These are phyloP conservation scores for Phragmites australis DNA, from an alignment of 176 grass and related monocot genomes.

Conservation along the genomic window DNA sequence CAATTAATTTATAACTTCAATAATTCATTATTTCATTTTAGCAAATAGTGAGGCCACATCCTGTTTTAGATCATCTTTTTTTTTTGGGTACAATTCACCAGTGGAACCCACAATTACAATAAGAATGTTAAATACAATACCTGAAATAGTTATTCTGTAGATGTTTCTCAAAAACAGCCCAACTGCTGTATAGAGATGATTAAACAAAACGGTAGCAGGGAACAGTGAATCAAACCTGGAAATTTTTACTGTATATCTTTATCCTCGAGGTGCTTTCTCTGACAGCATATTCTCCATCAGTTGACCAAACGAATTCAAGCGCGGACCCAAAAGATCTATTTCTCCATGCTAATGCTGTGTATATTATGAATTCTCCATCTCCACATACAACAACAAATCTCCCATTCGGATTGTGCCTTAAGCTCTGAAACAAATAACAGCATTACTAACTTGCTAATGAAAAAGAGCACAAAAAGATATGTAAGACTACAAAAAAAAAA, in stretches of 20 bases:
- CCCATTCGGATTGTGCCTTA: slow-evolving; percentile 97
- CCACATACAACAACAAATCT: slow-evolving; percentile 99
- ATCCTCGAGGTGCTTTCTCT: slow-evolving; percentile 94
- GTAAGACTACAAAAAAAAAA: slow-evolving; percentile 16
- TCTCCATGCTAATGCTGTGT: slow-evolving; percentile 96
- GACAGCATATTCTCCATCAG: slow-evolving; percentile 93
- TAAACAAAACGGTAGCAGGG: background rate
- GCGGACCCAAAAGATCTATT: slow-evolving; percentile 97
- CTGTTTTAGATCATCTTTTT: background rate
- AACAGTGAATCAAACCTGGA: slow-evolving; percentile 64
- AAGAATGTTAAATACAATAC: background rate
- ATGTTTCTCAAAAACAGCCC: background rate
- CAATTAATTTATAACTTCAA: background rate
- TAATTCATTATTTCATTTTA: background rate
- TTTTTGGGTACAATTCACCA: too few species aligned
- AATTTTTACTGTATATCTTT: slow-evolving; percentile 96
- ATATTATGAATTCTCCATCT: slow-evolving; percentile 99
- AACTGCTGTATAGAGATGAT: background rate
- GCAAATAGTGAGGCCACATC: background rate
- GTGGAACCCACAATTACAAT: background rate
- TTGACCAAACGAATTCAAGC: slow-evolving; percentile 90
- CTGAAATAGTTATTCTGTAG: background rate
- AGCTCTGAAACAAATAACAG: slow-evolving; percentile 68
- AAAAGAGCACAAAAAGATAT: slow-evolving; percentile 29
- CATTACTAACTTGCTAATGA: slow-evolving; percentile 16